A percentile compares a stretch with the other conserved stretches of the same genome.
These are phyloP conservation scores for Cercophora samala DNA, from an alignment of 495 filamentous ascomycete species.

Conservation along the genomic window DNA sequence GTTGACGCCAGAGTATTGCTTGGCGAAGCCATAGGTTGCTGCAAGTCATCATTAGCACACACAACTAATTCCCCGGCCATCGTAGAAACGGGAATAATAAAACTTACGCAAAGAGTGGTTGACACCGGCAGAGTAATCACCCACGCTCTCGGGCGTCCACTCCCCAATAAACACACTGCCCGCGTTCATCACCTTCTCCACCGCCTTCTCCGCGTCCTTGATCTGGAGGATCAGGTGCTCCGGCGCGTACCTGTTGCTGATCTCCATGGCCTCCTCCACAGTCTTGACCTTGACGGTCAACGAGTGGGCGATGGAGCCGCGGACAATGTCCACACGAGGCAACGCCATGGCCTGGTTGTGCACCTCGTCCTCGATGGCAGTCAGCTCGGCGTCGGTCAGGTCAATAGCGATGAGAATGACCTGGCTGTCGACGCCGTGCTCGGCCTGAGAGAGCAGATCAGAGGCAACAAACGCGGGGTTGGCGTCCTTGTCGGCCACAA, in stretches of 20 bases:
- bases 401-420: constrained; percentile 88
- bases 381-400: constrained; percentile 64
- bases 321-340: constrained; percentile 87
- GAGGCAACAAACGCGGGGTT: constrained; percentile 95
- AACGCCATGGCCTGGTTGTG: constrained; percentile 84
- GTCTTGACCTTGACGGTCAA: constrained; percentile 79
- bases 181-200: constrained; percentile 83
- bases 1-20: constrained; percentile 97
- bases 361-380: constrained; percentile 84
- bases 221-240: constrained; percentile 96
- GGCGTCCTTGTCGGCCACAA: constrained; percentile 85
- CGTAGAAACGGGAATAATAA: too few species aligned
- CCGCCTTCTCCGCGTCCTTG: constrained; percentile 63
- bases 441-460: constrained; percentile 90
- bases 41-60: too few species aligned
- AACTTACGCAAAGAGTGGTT: constrained; percentile 94
- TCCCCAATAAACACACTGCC: constrained; percentile 92
- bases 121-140: constrained; percentile 95
- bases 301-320: constrained; percentile 85
- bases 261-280: constrained; percentile 76
- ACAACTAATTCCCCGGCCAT: too few species aligned
- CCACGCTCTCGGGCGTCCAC: constrained; percentile 96
- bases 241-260: constrained; percentile 94
- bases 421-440: constrained; percentile 93
- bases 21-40: constrained; percentile 97